Base-by-base conservation (phyloP, 371 early-diverging fungal genomes). In the Funneliformis caledonium region DNA sequence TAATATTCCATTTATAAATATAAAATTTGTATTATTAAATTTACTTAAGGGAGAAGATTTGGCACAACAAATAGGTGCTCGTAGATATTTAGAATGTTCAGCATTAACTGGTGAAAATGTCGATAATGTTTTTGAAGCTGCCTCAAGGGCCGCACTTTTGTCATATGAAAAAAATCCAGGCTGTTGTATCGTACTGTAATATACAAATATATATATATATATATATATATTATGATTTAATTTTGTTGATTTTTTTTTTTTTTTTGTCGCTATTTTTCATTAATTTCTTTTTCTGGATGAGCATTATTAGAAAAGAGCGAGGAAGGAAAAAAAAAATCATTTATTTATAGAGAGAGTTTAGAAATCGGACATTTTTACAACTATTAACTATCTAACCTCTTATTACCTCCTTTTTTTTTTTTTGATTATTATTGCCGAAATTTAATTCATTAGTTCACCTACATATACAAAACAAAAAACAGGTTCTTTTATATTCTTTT, bases 11-110 rank as follows among this genome's bases (percentile, higher is more conserved):
- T 50, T 33, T 37, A 8, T 50, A 19, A 50, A 8, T 26, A 26
- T 70, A 26, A 52, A 5, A 0, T 69, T 70, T 70, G 68, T 70
- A 48, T 70, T 45, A 10, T 65, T 22, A 31, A 12, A 26, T 65
- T 10, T 67, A 31, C 16, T 45, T 47, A 68, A 91, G 89, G 95
- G 93, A 31, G 81, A 84, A 56, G 87, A 83, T 37, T 90, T 94
- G 52, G 93, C 95, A 42, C 81, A 86, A 56, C 87, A 88, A 81
- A 94, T 95, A 82, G 88, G 90, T 70, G 96, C 96, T 48, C 88
- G 88, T 86, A 91, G 89, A 84, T 94, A 94, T 86, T 82, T 96
- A 61, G 96, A 94, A 83, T 94, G 94, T 83, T 89, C 89, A 81
- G 94, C 96, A 62, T 88, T 89, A 81, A 88, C 87, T 37, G 90